phyloP scores from a whole-genome alignment of 2,329 filamentous ascomycete species.

The Coniochaeta sp. region DNA sequence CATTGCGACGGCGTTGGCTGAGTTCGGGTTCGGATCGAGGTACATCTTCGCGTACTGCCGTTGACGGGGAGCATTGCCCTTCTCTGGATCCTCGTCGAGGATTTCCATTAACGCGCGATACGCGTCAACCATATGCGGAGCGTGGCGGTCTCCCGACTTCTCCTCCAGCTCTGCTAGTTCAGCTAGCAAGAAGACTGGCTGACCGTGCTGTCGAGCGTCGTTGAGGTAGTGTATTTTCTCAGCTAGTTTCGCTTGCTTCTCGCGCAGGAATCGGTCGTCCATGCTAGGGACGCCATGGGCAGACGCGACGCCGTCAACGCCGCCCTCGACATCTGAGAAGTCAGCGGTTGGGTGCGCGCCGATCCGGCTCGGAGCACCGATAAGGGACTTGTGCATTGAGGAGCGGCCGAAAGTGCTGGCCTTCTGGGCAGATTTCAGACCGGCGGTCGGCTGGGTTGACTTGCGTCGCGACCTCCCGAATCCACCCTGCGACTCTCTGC shows the following conservation, averaged over 20 bases:
- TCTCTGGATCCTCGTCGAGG: constrained; percentile 60
- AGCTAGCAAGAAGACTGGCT: constrained; percentile 64
- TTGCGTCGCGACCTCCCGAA: constrained; percentile 54
- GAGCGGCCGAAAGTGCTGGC: constrained; percentile 58
- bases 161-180: constrained; percentile 70
- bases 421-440: constrained; percentile 22
- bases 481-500: constrained; percentile 42
- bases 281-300: constrained; percentile 42
- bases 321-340: constrained; percentile 62
- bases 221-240: constrained; percentile 77
- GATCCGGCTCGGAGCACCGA: constrained; percentile 68
- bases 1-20: constrained; percentile 55
- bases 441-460: constrained; percentile 24
- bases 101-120: constrained; percentile 77
- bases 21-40: constrained; percentile 64
- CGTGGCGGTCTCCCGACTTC: constrained; percentile 61
- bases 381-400: constrained; percentile 73
- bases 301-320: constrained; percentile 37
- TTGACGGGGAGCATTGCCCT: constrained; percentile 59
- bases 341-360: constrained; percentile 51
- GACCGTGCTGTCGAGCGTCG: constrained; percentile 56
- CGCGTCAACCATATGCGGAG: constrained; percentile 69
- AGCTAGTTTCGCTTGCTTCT: constrained; percentile 77
- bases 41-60: constrained; percentile 72
- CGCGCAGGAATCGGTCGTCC: constrained; percentile 69